phyloP scores from a whole-genome alignment of 176 grass and related monocot species.

The Zoysia japonica region DNA sequence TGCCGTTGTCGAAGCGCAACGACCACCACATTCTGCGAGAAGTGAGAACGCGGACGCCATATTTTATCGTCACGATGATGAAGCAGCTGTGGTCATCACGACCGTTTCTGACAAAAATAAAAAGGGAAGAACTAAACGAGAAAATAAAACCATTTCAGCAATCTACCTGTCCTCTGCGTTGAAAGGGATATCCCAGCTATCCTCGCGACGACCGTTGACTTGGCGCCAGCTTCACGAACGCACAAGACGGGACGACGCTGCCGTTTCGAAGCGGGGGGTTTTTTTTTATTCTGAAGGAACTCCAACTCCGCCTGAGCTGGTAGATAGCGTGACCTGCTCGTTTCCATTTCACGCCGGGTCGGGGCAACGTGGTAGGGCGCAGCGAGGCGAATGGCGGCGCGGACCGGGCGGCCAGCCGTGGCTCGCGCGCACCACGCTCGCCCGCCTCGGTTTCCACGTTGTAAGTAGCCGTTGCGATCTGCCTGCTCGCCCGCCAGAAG shows the following conservation, averaged over 20 bases:
- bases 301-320: no score
- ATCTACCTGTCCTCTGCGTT: neutral
- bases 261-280: neutral
- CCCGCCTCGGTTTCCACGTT: slow-evolving; percentile 25
- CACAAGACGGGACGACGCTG: neutral
- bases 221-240: neutral
- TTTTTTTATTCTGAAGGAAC: no score
- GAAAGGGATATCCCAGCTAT: slow-evolving; percentile 8
- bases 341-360: neutral
- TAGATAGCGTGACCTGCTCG: neutral
- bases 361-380: neutral
- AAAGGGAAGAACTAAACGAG: neutral
- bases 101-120: neutral
- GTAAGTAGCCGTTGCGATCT: slow-evolving; percentile 7
- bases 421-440: neutral
- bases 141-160: neutral
- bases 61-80: no score
- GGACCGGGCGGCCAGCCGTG: neutral
- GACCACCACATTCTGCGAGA: no score
- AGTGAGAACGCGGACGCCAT: neutral
- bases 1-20: neutral
- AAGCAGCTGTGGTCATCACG: neutral
- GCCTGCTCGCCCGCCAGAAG: neutral
- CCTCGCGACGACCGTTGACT: slow-evolving; percentile 23
- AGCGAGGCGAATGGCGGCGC: neutral